phyloP scores from a whole-genome alignment of 164 flowering plant species.

The Saururus chinensis region DNA sequence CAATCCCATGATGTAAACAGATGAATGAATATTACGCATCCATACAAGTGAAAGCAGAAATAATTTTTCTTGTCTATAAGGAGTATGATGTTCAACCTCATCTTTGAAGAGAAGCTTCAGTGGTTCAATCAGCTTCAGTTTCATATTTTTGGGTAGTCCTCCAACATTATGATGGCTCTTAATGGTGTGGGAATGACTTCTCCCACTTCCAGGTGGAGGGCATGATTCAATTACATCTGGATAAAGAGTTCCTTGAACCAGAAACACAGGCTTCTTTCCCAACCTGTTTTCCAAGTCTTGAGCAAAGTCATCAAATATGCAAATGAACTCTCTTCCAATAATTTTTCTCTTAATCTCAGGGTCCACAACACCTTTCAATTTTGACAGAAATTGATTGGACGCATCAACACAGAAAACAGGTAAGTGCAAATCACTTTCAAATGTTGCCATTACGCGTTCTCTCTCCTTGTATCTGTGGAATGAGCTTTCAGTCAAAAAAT shows the following conservation, averaged over 20 bases:
- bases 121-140: constrained; percentile 92
- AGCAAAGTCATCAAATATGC: constrained; percentile 72
- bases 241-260: constrained; percentile 95
- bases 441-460: constrained; percentile 90
- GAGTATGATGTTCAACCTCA: constrained; percentile 48
- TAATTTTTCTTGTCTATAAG: background rate
- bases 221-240: constrained; percentile 99
- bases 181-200: constrained; percentile 89
- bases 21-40: background rate
- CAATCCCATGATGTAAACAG: too few species aligned
- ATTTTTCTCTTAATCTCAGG: constrained; percentile 93
- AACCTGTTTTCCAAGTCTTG: constrained; percentile 56
- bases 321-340: constrained; percentile 85
- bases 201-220: constrained; percentile 97
- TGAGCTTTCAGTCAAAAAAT: background rate
- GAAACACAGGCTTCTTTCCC: constrained; percentile 59
- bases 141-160: constrained; percentile 98
- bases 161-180: constrained; percentile 99
- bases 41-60: background rate
- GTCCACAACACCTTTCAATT: constrained; percentile 81
- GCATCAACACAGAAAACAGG: constrained; percentile 95
- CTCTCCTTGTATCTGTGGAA: constrained; percentile 61
- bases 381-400: constrained; percentile 53
- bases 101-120: constrained; percentile 95
- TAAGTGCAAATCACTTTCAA: constrained; percentile 72